Evolutionary conservation across 805 yeast species (phyloP), one percentile per base, ranked within the genome.

Genomic region (Candida koratica): DNA sequence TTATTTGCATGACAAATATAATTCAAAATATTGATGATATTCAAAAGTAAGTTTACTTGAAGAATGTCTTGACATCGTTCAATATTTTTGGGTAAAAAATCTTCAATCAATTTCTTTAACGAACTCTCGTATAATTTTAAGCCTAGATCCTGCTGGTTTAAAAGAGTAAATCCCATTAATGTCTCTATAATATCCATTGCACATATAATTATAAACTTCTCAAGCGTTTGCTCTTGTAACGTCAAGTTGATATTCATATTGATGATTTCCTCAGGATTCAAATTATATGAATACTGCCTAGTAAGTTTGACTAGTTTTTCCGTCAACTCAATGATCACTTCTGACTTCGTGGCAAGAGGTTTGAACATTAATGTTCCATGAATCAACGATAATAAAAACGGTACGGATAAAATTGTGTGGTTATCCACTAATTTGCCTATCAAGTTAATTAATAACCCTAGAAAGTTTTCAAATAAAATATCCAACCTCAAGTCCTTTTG

Each of bases 371-470:
- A 53, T 1, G 77, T 49, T 34, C 75, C 73, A 45, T 77, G 77
- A 25, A 82, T 58, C 25, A 84, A 46, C 1, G 83, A 66, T 2
- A 81, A 49, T 10, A 84, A 44, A 49, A 78, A 81, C 1, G 93
- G 93, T 3, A 79, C 61, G 0, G 79, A 43, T 6, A 32, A 13
- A n/a, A 32, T 16, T 13, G 52, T 34, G 13, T 55, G 48, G 8
- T 37, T 31, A 3, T 45, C 37, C 4, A 58, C 30, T 11, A 71
- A 37, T 6, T 59, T 49, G 10, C 58, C 56, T 1, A 69, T 53
- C 12, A 61, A 38, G 6, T 42, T 43, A 2, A 52, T 39, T 6
- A 61, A 32, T 17, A 47, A 43, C 16, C 34, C 34, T 23, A 59
- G 47, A 33, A 77, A 64, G n/a, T 56, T 59, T n/a, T 60, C 45